Percentiles rank a stretch among this genome's conserved stretches.
These are phyloP conservation scores for Lippia alba DNA, from an alignment of 305 asterid species.

Conservation along the genomic window DNA sequence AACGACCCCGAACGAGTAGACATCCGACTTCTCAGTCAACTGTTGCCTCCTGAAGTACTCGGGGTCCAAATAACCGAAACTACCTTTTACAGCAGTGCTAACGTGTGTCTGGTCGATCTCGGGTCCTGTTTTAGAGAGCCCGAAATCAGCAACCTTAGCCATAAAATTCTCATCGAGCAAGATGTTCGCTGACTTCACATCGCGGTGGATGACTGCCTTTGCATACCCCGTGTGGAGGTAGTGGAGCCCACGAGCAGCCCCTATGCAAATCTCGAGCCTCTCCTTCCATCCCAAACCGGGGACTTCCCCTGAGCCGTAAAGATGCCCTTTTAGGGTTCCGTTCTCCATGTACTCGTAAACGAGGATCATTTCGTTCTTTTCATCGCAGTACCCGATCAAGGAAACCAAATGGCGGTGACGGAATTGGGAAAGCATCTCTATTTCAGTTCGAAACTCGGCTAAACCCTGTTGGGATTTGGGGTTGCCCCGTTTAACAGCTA, in stretches of 20 bases:
- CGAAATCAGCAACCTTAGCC: constrained; percentile 52
- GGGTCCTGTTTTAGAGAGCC: constrained; percentile 52
- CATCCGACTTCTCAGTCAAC: constrained; percentile 36
- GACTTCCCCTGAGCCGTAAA: constrained; percentile 51
- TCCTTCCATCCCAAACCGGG: constrained; percentile 70
- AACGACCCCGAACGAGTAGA: constrained; percentile 79
- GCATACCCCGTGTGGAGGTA: constrained; percentile 51
- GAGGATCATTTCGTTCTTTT: constrained; percentile 49
- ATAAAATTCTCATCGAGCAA: constrained; percentile 47
- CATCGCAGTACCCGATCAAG: constrained; percentile 50
- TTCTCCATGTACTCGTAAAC: constrained; percentile 52
- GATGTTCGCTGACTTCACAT: constrained; percentile 51
- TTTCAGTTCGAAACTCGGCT: constrained; percentile 52
- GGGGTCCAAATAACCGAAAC: too few relatives aligned
- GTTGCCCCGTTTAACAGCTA: constrained; percentile 72
- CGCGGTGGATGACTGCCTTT: constrained; percentile 43
- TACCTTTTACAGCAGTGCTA: constrained; percentile 51
- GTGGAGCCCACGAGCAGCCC: constrained; percentile 49
- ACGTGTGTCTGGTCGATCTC: constrained; percentile 50
- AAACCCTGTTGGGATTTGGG: constrained; percentile 69
- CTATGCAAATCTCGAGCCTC: constrained; percentile 64
- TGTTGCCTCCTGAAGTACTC: too few relatives aligned
- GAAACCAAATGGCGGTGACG: constrained; percentile 53
- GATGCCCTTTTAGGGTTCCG: constrained; percentile 53
- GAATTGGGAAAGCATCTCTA: constrained; percentile 51